Conservation (phyloP, 768 basidiomycete species). For the Hortiboletus flavorubellus region DNA sequence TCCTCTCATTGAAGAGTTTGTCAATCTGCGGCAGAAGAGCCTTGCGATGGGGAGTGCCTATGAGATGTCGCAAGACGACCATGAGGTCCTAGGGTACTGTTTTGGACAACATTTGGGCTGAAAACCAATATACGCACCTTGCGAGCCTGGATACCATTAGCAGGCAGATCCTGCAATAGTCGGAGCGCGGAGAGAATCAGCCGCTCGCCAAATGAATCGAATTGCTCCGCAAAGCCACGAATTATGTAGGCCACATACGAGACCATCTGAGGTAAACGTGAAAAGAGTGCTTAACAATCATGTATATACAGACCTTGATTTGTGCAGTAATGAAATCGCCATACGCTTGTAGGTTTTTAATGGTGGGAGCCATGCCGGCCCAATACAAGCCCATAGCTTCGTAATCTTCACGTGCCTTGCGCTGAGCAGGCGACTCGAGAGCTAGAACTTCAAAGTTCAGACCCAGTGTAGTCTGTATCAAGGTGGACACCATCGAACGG, state of each 20-base stretch:
- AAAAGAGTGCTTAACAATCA: not conserved
- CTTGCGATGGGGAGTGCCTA: conserved; percentile 72
- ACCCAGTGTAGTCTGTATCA: conserved; percentile 66
- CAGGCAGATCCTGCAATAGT: conserved; percentile 91
- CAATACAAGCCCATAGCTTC: conserved; percentile 82
- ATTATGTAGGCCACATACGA: conserved; percentile 91
- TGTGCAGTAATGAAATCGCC: conserved; percentile 84
- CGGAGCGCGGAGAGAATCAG: conserved; percentile 78
- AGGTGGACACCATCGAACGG: conserved; percentile 57
- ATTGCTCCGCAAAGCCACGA: conserved; percentile 59
- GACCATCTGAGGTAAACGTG: conserved; percentile 57
- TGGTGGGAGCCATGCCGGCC: conserved; percentile 75
- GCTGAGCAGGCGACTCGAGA: conserved; percentile 79
- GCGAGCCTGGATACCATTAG: conserved; percentile 75
- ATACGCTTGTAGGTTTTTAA: conserved; percentile 72
- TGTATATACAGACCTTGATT: conserved; percentile 62
- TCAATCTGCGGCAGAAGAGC: conserved; percentile 82
- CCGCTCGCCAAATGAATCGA: conserved; percentile 73
- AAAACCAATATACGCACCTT: conserved; percentile 47
- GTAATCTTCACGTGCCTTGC: conserved; percentile 68
- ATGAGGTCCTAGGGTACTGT: conserved; percentile 67
- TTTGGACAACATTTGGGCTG: not conserved
- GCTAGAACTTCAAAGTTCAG: conserved; percentile 79
- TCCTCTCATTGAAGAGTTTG: conserved; percentile 85
- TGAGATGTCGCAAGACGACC: conserved; percentile 88